Evolutionary conservation across 257 asterid genomes (phyloP).

Genomic region (Primulina tabacum): DNA sequence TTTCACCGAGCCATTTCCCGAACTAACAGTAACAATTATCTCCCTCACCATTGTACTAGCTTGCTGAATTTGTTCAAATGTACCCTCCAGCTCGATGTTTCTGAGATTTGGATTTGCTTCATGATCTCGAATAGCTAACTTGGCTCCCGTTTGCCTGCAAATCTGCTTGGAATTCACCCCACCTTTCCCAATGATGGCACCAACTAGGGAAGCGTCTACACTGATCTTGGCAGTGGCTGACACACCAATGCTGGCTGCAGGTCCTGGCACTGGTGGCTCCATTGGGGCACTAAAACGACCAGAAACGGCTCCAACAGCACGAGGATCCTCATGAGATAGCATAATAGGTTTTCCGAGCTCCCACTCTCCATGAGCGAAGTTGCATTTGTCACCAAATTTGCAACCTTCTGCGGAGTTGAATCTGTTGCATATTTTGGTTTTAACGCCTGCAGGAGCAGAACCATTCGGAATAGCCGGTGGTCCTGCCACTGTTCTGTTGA

Average conservation of each 20-base stretch:
- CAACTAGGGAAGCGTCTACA: constrained; percentile 74
- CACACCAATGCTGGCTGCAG: constrained; percentile 67
- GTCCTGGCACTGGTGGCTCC: constrained; percentile 49
- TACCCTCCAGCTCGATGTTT: constrained; percentile 87
- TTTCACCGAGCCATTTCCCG: constrained; percentile 39
- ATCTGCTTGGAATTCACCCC: constrained; percentile 93
- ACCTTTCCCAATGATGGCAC: constrained; percentile 88
- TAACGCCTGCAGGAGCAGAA: constrained; percentile 43
- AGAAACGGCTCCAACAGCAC: constrained; percentile 38
- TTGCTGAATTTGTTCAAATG: constrained; percentile 70
- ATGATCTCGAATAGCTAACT: constrained; percentile 68
- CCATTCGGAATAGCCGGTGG: constrained; percentile 47
- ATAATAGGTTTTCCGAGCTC: constrained; percentile 62
- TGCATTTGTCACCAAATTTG: constrained; percentile 83
- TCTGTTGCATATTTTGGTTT: constrained; percentile 75
- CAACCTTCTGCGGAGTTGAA: constrained; percentile 82
- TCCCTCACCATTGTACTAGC: constrained; percentile 82
- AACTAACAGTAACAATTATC: constrained; percentile 51
- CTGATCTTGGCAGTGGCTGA: constrained; percentile 84
- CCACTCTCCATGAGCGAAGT: constrained; percentile 95
- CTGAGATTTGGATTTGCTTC: constrained; percentile 64
- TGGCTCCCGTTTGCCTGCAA: constrained; percentile 77
- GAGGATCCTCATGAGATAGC: constrained; percentile 58
- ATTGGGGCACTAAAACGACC: constrained; percentile 43
- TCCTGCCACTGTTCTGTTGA: constrained; percentile 37